phyloP scores from a whole-genome alignment of 768 basidiomycete genomes.

The Leccinum disarticulatum region DNA sequence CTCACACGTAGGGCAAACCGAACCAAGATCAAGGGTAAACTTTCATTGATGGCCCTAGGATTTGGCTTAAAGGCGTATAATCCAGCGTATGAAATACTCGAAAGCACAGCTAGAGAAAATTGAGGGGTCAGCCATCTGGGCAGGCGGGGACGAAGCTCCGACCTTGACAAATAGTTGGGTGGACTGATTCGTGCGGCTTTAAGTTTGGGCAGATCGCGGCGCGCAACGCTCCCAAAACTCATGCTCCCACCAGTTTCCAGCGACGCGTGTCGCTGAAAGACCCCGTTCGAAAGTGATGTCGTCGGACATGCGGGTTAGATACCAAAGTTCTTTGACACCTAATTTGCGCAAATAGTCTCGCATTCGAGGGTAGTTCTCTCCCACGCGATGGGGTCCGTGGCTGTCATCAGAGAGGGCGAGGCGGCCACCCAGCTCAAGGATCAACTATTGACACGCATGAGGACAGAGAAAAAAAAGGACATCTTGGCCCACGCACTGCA shows the following conservation, averaged over 20 bases:
- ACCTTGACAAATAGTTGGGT: conserved; percentile 20
- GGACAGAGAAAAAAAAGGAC: conserved; percentile 10
- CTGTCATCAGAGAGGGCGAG: conserved; percentile 94
- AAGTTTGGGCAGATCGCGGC: conserved; percentile 12
- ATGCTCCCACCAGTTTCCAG: conserved; percentile 58
- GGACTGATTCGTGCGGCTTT: conserved; percentile 12
- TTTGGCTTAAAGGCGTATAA: conserved; percentile 6
- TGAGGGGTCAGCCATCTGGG: conserved; percentile 14
- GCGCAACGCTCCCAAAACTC: conserved; percentile 50
- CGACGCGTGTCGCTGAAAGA: conserved; percentile 43
- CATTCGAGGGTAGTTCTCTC: conserved; percentile 75
- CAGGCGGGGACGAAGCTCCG: conserved; percentile 19
- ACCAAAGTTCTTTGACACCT: conserved; percentile 69
- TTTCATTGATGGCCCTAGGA: conserved; percentile 3
- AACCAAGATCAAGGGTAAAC: conserved; percentile 5
- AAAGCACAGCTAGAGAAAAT: conserved; percentile 13
- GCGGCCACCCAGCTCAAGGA: conserved; percentile 65
- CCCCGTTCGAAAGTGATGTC: conserved; percentile 30
- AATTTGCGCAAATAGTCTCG: conserved; percentile 60
- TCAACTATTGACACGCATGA: conserved; percentile 49
- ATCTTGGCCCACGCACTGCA: conserved; percentile 49
- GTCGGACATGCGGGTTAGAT: conserved; percentile 42
- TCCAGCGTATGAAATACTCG: conserved; percentile 20
- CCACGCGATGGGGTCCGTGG: conserved; percentile 86
- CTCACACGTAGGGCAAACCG: not conserved